phyloP scores from a whole-genome alignment of 2,329 filamentous ascomycete genomes.

The Celoporthe dispersa region DNA sequence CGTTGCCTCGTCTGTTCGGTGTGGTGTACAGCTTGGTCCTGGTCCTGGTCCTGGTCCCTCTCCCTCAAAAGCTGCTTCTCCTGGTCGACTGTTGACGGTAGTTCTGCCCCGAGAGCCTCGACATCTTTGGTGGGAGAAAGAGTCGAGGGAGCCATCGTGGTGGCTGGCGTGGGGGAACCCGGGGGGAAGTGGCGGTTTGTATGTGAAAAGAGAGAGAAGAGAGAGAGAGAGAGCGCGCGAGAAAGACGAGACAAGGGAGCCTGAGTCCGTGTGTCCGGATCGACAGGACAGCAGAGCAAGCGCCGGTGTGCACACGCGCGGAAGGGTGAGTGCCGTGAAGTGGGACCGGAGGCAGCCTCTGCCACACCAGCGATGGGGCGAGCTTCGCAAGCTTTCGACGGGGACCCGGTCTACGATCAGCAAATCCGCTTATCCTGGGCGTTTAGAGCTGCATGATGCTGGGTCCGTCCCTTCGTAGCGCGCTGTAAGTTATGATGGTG shows the following conservation, averaged over 20 bases:
- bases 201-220: not conserved
- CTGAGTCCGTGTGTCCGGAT: constrained; percentile 5
- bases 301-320: constrained; percentile 19
- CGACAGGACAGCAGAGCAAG: constrained; percentile 13
- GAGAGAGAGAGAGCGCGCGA: not conserved
- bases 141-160: constrained; percentile 18
- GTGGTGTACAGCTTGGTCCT: constrained; percentile 24
- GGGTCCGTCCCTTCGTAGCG: constrained; percentile 7
- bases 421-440: constrained; percentile 9
- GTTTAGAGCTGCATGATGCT: constrained; percentile 18
- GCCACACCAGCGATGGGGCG: not conserved
- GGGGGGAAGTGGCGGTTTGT: not conserved
- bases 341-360: constrained; percentile 22
- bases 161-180: not conserved
- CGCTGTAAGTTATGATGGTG: not conserved
- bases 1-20: constrained; percentile 17
- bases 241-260: constrained; percentile 2
- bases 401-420: constrained; percentile 4
- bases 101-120: constrained; percentile 26
- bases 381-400: not conserved
- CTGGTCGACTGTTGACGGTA: constrained; percentile 26
- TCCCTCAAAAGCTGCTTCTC: constrained; percentile 30
- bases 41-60: constrained; percentile 23
- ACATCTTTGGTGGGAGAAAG: constrained; percentile 20
- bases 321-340: constrained; percentile 24